Evolutionary conservation across 2,329 filamentous ascomycete genomes (phyloP), one percentile per base, ranked within the genome.

Genomic region (Zopfia rhizophila): DNA sequence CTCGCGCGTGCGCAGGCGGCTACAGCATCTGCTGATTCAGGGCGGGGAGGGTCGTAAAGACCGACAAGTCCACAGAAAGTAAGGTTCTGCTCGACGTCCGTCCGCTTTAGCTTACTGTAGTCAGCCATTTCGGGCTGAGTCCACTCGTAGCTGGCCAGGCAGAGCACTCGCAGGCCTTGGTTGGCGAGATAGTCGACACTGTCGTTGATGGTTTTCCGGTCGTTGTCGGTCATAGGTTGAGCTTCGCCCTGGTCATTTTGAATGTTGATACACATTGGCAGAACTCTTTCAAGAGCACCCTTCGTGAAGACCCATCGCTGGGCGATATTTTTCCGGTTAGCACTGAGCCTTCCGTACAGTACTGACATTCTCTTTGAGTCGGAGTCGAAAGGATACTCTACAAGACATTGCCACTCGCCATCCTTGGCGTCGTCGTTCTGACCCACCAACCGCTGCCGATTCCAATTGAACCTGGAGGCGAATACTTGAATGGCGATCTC

Each of bases 1-100:
- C 70, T 69, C 21, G 71, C 70, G 23, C 53, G 55, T 38, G 68
- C 63, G 23, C 64, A 65, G 23, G 60, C 58, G 5, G 56, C 57
- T 36, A 77, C 74, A 16, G 74, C 69, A 40, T 64, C 80, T 12
- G 86, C 88, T 1, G 90, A 91, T 72, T 94, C 91, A 3, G 84
- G 84, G 2, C 90, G 88, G 32, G 90, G 90, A 3, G 90, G 90
- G 56, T 95, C 90, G 65, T 94, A 93, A 50, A 95, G 86, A 47
- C 90, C 91, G 37, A 88, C 85, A 7, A 96, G 80, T 8, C 91
- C 91, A 12, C 89, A 82, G 53, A 96, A 88, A 1, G 78, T 81
- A 17, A 96, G 81, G 23, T 82, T 78, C 28, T 78, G 75, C 65
- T 94, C 90, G 7, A 92, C 79, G 3, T 79, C 74, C 10, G 75